Percentiles rank a stretch among this genome's conserved stretches.
Conservation (phyloP, 2,329 filamentous ascomycete species). For the Xylariaceae sp. region DNA sequence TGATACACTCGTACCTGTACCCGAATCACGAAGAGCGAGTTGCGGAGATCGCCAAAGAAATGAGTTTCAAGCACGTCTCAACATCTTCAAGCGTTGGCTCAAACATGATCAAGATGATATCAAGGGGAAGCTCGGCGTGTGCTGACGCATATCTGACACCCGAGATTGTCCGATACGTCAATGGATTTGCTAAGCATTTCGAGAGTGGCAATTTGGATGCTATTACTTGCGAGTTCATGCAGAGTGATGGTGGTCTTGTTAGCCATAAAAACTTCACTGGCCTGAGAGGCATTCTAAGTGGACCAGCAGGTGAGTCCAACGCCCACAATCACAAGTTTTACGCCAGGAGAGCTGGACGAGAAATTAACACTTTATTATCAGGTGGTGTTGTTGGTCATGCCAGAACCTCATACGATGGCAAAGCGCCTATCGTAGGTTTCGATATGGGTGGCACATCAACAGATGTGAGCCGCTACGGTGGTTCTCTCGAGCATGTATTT, state of each 20-base stretch:
- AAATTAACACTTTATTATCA: conserved; percentile 32
- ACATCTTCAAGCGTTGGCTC: conserved; percentile 65
- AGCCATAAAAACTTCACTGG: conserved; percentile 82
- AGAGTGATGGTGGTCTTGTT: conserved; percentile 73
- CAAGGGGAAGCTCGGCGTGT: conserved; percentile 73
- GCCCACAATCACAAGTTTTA: too few relatives aligned
- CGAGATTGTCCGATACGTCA: conserved; percentile 70
- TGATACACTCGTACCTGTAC: conserved; percentile 92
- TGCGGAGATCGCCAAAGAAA: conserved; percentile 71
- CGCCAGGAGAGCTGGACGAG: too few relatives aligned
- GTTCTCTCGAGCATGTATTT: conserved; percentile 88
- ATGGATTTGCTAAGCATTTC: conserved; percentile 77
- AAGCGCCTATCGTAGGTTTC: conserved; percentile 88
- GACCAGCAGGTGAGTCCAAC: conserved; percentile 51
- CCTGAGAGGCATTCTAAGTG: conserved; percentile 79
- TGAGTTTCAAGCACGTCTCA: conserved; percentile 82
- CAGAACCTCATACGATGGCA: conserved; percentile 81
- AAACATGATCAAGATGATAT: conserved; percentile 88
- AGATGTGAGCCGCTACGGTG: conserved; percentile 85
- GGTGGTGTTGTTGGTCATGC: conserved; percentile 92
- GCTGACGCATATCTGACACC: conserved; percentile 80
- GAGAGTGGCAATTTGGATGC: conserved; percentile 70
- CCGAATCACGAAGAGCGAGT: conserved; percentile 80
- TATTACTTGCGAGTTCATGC: conserved; percentile 90
- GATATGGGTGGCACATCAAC: conserved; percentile 91